phyloP scores from a whole-genome alignment of 1,284 basidiomycete species.

The Ustilago nuda region DNA sequence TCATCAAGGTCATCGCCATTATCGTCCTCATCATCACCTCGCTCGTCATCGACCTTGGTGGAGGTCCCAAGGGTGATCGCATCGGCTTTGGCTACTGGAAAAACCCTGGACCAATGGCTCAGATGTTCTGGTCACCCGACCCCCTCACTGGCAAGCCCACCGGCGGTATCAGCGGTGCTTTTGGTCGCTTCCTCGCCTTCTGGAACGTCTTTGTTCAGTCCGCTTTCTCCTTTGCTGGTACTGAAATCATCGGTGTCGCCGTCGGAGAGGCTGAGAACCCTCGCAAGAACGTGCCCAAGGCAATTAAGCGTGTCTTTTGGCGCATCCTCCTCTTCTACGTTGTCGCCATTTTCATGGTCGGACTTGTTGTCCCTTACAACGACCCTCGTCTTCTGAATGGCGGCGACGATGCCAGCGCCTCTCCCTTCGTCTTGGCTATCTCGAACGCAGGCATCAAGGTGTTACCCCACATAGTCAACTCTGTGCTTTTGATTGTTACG shows the following conservation, averaged over 20 bases:
- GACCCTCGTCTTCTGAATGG: slow-evolving; percentile 39
- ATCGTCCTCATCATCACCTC: slow-evolving; percentile 57
- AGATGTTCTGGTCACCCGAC: slow-evolving; percentile 52
- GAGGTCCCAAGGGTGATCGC: slow-evolving; percentile 46
- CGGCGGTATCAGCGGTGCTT: slow-evolving; percentile 72
- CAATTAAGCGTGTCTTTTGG: slow-evolving; percentile 55
- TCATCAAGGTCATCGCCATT: slow-evolving; percentile 53
- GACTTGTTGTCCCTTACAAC: slow-evolving; percentile 60
- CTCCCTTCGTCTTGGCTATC: slow-evolving; percentile 70
- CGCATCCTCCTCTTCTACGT: slow-evolving; percentile 70
- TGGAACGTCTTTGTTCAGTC: slow-evolving; percentile 72
- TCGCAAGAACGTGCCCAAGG: slow-evolving; percentile 60
- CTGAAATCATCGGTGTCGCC: slow-evolving; percentile 86
- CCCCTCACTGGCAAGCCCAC: slow-evolving; percentile 42
- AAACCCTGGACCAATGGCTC: slow-evolving; percentile 71
- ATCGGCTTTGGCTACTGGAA: slow-evolving; percentile 65
- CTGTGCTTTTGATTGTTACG: slow-evolving; percentile 79
- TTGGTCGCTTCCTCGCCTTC: slow-evolving; percentile 73
- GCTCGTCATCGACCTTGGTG: slow-evolving; percentile 61
- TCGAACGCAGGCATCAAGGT: slow-evolving; percentile 71
- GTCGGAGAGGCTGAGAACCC: slow-evolving; percentile 75
- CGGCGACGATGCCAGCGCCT: slow-evolving; percentile 47
- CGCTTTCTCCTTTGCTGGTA: slow-evolving; percentile 82
- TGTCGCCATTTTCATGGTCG: slow-evolving; percentile 71
- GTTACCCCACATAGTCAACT: slow-evolving; percentile 75